Base-by-base conservation (phyloP, 306 rosid genomes). In the Vigna mungo region DNA sequence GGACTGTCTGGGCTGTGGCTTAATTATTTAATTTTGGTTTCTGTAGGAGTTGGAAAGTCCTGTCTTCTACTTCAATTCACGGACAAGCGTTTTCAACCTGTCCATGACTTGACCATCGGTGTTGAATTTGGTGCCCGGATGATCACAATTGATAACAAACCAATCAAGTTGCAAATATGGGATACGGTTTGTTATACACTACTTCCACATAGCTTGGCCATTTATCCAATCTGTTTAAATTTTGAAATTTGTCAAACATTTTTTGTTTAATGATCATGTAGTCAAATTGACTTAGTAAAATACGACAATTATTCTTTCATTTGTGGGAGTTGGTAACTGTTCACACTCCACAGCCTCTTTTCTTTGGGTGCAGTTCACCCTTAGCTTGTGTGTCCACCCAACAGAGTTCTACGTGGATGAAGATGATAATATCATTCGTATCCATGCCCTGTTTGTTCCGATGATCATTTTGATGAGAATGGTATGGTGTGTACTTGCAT, bases 81-180 rank as follows among this genome's bases (percentile, higher is more conserved):
- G 14, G 97, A 95, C 85, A 95, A 92, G 89, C 87, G 99, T 27
- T 95, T 95, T 83, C 99, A 95, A 84, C 97, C 99, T 0, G 99
- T 95, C 37, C 99, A 92, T 78, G 97, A 95, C 81, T 87, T 95
- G 79, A 95, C 99, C 15, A 95, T 95, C 10, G 99, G 99, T 85
- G 99, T 95, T 46, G 99, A 95, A 82, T 95, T 95, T 34, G 99
- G 99, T 27, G 99, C 99, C 39, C 81, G 97, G 89, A 95, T 95
- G 99, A 92, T 95, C 84, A 90, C 95, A 18, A 95, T 95, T 67
- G 97, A 92, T 68, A 90, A 82, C 74, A 92, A 92, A 72, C 96
- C 99, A 13, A 90, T 95, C 81, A 95, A 95, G 84, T 90, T 95
- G 78, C 99, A 95, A 89, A 95, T 95, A 75, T 95, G 99, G 99